Conservation (phyloP, 2,329 filamentous ascomycete genomes). For the Davidsoniella australis region DNA sequence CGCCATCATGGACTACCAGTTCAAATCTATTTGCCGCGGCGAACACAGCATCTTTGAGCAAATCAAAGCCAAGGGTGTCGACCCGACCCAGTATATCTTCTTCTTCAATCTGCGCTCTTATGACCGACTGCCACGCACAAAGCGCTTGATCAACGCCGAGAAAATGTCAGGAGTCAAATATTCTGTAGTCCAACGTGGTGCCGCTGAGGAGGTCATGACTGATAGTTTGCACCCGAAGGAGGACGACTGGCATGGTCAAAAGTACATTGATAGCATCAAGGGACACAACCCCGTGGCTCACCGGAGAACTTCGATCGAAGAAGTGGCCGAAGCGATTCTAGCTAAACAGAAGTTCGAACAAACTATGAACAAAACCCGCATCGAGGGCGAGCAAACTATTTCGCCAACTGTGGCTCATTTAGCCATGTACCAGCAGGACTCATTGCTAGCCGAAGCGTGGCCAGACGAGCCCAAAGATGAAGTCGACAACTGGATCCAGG, state of each 20-base stretch:
- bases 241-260: constrained; percentile 49
- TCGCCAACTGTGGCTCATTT: constrained; percentile 48
- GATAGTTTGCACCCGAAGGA: constrained; percentile 35
- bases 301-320: constrained; percentile 26
- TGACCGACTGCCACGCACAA: constrained; percentile 76
- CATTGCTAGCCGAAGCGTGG: constrained; percentile 54
- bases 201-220: constrained; percentile 78
- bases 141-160: constrained; percentile 55
- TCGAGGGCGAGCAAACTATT: constrained; percentile 15
- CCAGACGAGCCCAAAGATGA: constrained; percentile 62
- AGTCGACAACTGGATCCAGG: constrained; percentile 78
- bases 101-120: constrained; percentile 89
- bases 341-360: constrained; percentile 21
- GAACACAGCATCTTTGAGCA: constrained; percentile 79
- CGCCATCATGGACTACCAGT: constrained; percentile 98
- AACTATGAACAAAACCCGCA: constrained; percentile 18
- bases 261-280: constrained; percentile 8
- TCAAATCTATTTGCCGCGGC: constrained; percentile 85
- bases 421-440: constrained; percentile 47
- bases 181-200: constrained; percentile 68
- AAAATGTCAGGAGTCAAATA: constrained; percentile 70
- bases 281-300: constrained; percentile 24
- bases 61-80: constrained; percentile 53
- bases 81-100: constrained; percentile 70
- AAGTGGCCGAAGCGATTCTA: constrained; percentile 33